Percentiles rank a stretch among this genome's conserved stretches.
These are phyloP conservation scores for Calcarisporium arbuscula DNA, from an alignment of 2,329 filamentous ascomycete species.

Conservation along the genomic window DNA sequence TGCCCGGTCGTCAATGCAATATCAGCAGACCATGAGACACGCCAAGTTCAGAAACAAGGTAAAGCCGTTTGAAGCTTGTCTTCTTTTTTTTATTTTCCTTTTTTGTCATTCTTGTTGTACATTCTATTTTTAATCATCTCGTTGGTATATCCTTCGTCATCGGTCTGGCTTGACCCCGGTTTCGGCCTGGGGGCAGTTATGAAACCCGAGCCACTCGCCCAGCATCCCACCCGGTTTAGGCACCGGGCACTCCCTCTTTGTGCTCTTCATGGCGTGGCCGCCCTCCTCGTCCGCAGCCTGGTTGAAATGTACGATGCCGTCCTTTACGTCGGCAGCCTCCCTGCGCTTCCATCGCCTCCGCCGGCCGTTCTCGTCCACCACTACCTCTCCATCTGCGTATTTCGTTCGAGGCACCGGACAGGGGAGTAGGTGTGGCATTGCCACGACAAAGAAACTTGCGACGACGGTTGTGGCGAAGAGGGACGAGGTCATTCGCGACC, in stretches of 20 bases:
- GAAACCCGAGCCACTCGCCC: slow-evolving; percentile 69
- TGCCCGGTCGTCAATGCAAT: too few species aligned
- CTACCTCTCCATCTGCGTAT: slow-evolving; percentile 62
- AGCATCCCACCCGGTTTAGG: slow-evolving; percentile 81
- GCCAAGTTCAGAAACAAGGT: too few species aligned
- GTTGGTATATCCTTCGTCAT: slow-evolving; percentile 12
- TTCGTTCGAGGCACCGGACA: slow-evolving; percentile 76
- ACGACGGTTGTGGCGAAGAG: slow-evolving; percentile 91
- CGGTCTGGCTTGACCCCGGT: slow-evolving; percentile 14
- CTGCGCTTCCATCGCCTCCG: slow-evolving; percentile 38
- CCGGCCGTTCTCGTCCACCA: slow-evolving; percentile 39
- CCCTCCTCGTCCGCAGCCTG: slow-evolving; percentile 30
- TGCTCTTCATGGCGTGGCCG: slow-evolving; percentile 29
- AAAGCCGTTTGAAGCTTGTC: too few species aligned
- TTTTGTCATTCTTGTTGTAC: slow-evolving; percentile 8
- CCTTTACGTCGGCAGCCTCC: slow-evolving; percentile 31
- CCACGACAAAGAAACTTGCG: slow-evolving; percentile 87
- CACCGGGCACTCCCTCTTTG: slow-evolving; percentile 76
- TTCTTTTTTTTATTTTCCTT: too few species aligned
- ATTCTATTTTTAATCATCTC: neutral
- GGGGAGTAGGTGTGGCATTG: slow-evolving; percentile 80
- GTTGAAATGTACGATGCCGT: slow-evolving; percentile 44
- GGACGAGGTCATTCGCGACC: slow-evolving; percentile 86
- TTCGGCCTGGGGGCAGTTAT: slow-evolving; percentile 18
- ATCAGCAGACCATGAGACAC: too few species aligned